Percentiles rank a stretch among this genome's conserved stretches.
Conservation (phyloP, 768 basidiomycete species). For the Termitomyces sp. region DNA sequence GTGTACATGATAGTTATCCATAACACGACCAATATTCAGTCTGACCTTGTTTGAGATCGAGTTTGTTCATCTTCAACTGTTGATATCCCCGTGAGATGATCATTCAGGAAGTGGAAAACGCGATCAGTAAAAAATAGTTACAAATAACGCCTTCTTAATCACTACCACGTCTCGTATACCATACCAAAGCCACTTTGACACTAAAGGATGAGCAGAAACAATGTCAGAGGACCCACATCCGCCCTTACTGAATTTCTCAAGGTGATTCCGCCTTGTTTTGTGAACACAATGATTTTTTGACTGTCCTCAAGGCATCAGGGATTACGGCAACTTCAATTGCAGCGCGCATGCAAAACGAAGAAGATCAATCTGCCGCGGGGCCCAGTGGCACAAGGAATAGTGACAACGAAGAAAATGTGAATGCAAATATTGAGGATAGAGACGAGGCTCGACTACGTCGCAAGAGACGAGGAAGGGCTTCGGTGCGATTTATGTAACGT, state of each 20-base stretch:
- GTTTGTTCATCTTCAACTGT: too few species aligned
- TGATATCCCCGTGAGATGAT: too few species aligned
- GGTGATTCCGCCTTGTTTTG: slow-evolving; percentile 30
- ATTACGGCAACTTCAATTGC: slow-evolving; percentile 43
- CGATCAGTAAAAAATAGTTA: background rate
- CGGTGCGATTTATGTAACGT: background rate
- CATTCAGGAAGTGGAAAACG: too few species aligned
- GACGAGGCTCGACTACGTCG: slow-evolving; percentile 10
- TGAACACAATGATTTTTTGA: background rate
- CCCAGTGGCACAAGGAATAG: slow-evolving; percentile 29
- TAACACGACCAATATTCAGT: too few species aligned
- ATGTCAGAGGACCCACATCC: slow-evolving; percentile 77
- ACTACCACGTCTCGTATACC: background rate
- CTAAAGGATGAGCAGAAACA: slow-evolving; percentile 30
- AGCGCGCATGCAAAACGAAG: slow-evolving; percentile 25
- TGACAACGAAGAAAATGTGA: slow-evolving; percentile 9
- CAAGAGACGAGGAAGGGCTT: slow-evolving; percentile 3
- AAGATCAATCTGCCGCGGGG: slow-evolving; percentile 37
- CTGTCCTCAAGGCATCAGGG: slow-evolving; percentile 32
- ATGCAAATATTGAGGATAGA: slow-evolving; percentile 10
- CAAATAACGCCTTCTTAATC: slow-evolving; percentile 17
- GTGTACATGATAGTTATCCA: too few species aligned
- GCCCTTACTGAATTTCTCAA: slow-evolving; percentile 79
- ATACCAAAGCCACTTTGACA: background rate
- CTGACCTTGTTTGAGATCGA: too few species aligned